phyloP scores from a whole-genome alignment of 164 flowering plant genomes.

The Chimonanthus salicifolius region DNA sequence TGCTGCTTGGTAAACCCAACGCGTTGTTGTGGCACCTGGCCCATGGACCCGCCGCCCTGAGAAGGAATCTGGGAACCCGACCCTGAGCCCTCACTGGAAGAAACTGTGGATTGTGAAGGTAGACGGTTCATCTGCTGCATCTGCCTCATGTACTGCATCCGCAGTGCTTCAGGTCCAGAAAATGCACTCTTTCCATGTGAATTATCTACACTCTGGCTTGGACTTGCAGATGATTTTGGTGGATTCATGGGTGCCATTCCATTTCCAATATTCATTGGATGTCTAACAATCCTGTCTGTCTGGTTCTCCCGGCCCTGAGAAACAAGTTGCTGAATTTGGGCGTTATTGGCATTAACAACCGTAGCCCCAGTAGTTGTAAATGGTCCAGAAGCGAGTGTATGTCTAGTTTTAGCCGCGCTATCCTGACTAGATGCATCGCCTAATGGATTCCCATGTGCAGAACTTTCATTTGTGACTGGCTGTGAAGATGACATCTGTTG shows the following conservation, averaged over 20 bases:
- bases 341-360: conserved; percentile 32
- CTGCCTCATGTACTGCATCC: conserved; percentile 57
- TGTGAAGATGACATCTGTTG: conserved; percentile 59
- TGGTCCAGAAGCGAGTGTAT: conserved; percentile 37
- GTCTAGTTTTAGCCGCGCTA: conserved; percentile 53
- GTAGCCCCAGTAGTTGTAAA: conserved; percentile 38
- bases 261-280: conserved; percentile 35
- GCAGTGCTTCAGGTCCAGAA: conserved; percentile 39
- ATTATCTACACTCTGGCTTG: conserved; percentile 44
- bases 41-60: conserved; percentile 41
- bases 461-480: conserved; percentile 51
- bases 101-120: conserved; percentile 40
- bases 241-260: conserved; percentile 61
- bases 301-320: conserved; percentile 53
- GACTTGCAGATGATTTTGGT: conserved; percentile 46
- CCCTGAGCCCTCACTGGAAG: conserved; percentile 37
- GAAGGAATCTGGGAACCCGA: conserved; percentile 28
- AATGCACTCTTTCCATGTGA: conserved; percentile 29
- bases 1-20: conserved; percentile 90
- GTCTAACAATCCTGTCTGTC: conserved; percentile 32
- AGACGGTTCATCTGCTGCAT: conserved; percentile 40
- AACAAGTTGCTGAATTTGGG: conserved; percentile 41
- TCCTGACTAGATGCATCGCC: conserved; percentile 78
- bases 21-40: conserved; percentile 40
- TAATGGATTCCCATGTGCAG: conserved; percentile 62